phyloP scores from a whole-genome alignment of 768 basidiomycete species.

The Lepiota venenata region DNA sequence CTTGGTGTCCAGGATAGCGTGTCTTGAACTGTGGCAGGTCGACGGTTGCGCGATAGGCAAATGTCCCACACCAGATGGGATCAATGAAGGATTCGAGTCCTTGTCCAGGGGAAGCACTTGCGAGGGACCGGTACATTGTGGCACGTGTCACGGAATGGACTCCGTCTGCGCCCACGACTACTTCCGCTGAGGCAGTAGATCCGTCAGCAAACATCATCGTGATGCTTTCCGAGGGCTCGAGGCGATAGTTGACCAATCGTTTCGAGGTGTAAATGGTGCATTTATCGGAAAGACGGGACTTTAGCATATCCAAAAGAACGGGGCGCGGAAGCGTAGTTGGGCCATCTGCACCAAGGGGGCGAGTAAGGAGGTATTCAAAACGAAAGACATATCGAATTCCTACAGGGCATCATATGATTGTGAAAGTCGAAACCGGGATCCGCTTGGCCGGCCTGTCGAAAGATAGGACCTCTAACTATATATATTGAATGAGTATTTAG shows the following conservation, averaged over 20 bases:
- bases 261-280: slow-evolving; percentile 43
- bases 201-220: slow-evolving; percentile 22
- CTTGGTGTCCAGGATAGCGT: no score
- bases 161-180: slow-evolving; percentile 27
- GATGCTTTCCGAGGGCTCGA: slow-evolving; percentile 18
- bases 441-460: slow-evolving; percentile 16
- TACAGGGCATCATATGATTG: slow-evolving; percentile 8
- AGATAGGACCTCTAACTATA: background rate
- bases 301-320: slow-evolving; percentile 54
- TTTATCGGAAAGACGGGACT: slow-evolving; percentile 36
- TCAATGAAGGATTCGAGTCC: no score
- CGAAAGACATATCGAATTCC: background rate
- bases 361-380: no score
- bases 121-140: slow-evolving; percentile 8
- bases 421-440: slow-evolving; percentile 16
- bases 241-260: slow-evolving; percentile 44
- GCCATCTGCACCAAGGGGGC: no score
- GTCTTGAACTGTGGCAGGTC: slow-evolving; percentile 20
- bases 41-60: slow-evolving; percentile 31
- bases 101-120: no score
- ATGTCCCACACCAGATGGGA: slow-evolving; percentile 30
- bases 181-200: slow-evolving; percentile 24
- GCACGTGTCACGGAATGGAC: slow-evolving; percentile 16
- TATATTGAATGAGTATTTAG: no score
- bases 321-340: slow-evolving; percentile 36